Evolutionary conservation across 1,284 basidiomycete genomes (phyloP).

Genomic region (Heliocybe sulcata): DNA sequence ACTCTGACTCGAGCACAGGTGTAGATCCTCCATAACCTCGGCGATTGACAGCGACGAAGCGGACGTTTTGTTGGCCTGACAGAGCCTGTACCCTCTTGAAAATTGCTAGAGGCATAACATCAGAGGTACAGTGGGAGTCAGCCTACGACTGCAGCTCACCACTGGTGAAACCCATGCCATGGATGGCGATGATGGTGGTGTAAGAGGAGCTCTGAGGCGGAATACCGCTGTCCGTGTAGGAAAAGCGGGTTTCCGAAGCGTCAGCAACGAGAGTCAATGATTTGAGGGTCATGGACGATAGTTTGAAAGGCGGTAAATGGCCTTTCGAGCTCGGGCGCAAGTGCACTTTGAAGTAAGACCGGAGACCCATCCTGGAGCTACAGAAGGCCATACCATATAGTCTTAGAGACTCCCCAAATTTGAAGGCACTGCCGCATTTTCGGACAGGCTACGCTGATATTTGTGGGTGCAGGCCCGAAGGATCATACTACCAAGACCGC

Average conservation of each 20-base stretch:
- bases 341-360: no score
- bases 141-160: slow-evolving; percentile 13
- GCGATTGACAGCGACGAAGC: neutral
- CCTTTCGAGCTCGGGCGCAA: no score
- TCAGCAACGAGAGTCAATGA: neutral
- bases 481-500: no score
- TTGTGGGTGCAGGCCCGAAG: no score
- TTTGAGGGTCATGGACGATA: neutral
- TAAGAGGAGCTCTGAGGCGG: slow-evolving; percentile 2
- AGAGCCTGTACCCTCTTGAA: neutral
- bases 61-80: neutral
- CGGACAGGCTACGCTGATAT: no score
- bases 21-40: slow-evolving; percentile 17
- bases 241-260: neutral
- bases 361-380: no score
- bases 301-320: no score
- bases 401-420: no score
- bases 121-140: slow-evolving; percentile 8
- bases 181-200: slow-evolving; percentile 12
- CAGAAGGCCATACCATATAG: no score
- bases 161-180: slow-evolving; percentile 9
- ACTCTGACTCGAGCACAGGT: slow-evolving; percentile 14
- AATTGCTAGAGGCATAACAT: neutral
- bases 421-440: no score
- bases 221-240: neutral